Evolutionary conservation across 75 land plant species (phyloP).

Genomic region (Sequoia sempervirens): DNA sequence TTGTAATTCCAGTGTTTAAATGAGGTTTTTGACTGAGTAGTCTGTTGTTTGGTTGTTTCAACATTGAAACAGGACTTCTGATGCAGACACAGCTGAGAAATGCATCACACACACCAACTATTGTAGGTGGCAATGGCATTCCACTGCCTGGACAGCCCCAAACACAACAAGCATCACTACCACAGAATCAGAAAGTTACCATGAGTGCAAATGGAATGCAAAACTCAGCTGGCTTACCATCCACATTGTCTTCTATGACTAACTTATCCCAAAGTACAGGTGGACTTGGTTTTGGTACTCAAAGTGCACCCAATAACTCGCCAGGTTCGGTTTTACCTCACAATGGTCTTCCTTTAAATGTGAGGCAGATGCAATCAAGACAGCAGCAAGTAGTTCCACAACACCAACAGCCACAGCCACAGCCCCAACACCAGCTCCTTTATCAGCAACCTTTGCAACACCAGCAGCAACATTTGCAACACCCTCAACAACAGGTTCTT

Average conservation of each 20-base stretch:
- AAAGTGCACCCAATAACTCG: not conserved
- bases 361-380: constrained; percentile 4
- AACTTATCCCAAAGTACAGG: not conserved
- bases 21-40: not conserved
- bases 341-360: not conserved
- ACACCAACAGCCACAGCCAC: constrained; percentile 1
- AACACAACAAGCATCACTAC: not conserved
- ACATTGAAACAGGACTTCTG: not conserved
- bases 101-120: not conserved
- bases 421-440: not conserved
- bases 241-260: not conserved
- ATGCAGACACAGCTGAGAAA: not conserved
- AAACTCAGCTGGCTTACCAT: not conserved
- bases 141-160: not conserved
- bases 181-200: not conserved
- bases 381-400: constrained; percentile 18
- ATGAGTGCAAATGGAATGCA: constrained; percentile 3
- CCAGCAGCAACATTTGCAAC: not conserved
- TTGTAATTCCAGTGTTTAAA: not conserved
- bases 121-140: not conserved
- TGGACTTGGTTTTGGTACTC: not conserved
- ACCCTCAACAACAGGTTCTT: not conserved
- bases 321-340: constrained; percentile 6
- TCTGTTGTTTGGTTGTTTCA: not conserved
- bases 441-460: not conserved